phyloP scores from a whole-genome alignment of 352 stramenopile species.

The Phytophthora agathidicida region DNA sequence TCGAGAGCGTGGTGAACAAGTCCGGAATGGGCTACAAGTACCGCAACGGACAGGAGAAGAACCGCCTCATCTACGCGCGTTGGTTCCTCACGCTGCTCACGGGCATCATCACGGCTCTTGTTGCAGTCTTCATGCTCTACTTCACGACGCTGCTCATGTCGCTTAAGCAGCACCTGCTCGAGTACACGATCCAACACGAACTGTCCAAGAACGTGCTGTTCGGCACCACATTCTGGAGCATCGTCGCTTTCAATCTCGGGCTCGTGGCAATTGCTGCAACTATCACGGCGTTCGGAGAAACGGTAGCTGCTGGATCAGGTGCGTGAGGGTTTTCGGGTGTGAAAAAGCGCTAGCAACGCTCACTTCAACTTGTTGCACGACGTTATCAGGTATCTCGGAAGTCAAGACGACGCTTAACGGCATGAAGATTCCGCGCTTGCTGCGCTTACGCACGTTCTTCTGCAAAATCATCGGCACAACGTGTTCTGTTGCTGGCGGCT shows the following conservation, averaged over 20 bases:
- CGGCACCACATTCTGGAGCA: constrained; percentile 70
- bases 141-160: constrained; percentile 73
- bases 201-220: constrained; percentile 69
- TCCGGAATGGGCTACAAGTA: constrained; percentile 83
- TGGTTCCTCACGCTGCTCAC: constrained; percentile 84
- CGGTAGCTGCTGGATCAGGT: constrained; percentile 81
- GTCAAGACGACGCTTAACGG: constrained; percentile 94
- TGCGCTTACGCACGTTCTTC: constrained; percentile 80
- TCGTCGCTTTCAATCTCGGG: constrained; percentile 70
- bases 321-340: constrained; percentile 3
- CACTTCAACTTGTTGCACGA: background rate
- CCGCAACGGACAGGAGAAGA: constrained; percentile 82
- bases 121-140: constrained; percentile 83
- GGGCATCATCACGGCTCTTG: constrained; percentile 74
- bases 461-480: constrained; percentile 91
- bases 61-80: constrained; percentile 77
- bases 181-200: constrained; percentile 67
- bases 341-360: constrained; percentile 1
- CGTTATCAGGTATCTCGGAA: constrained; percentile 85
- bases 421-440: constrained; percentile 84
- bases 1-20: constrained; percentile 90
- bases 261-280: constrained; percentile 80
- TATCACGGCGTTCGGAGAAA: constrained; percentile 76
- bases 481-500: constrained; percentile 80
- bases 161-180: constrained; percentile 73